Evolutionary conservation across 2,329 filamentous ascomycete genomes (phyloP).

Genomic region (Fusarium luffae): DNA sequence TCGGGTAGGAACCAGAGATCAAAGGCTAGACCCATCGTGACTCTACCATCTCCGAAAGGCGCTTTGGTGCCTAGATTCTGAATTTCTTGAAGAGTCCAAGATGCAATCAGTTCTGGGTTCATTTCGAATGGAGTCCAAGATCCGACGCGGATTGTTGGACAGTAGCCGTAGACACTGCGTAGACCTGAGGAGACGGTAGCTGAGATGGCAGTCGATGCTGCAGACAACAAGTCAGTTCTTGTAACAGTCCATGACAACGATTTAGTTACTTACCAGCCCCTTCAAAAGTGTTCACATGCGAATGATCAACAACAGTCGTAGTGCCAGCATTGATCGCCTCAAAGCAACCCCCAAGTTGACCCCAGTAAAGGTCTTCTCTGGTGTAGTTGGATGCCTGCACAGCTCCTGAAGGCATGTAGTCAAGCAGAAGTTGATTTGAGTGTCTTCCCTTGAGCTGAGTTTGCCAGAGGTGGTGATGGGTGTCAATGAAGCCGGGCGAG

Average conservation of each 20-base stretch:
- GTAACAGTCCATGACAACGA: rapidly evolving
- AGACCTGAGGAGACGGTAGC: conserved; percentile 13
- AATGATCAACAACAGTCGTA: conserved; percentile 28
- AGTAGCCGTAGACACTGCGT: conserved; percentile 19
- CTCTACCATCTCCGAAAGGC: neutral
- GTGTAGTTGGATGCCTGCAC: conserved; percentile 7
- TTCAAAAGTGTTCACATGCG: conserved; percentile 1
- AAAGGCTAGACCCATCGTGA: conserved; percentile 20
- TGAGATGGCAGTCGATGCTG: conserved; percentile 1
- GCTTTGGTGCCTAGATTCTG: neutral
- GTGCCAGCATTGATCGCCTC: conserved; percentile 29
- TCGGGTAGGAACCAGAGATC: conserved; percentile 17
- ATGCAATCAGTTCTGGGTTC: conserved; percentile 1
- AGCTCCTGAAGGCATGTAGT: conserved; percentile 9
- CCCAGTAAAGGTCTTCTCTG: conserved; percentile 18
- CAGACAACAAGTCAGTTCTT: neutral
- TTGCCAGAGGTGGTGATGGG: conserved; percentile 23
- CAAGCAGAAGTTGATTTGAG: conserved; percentile 1
- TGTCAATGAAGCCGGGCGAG: conserved; percentile 17
- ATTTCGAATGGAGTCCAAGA: conserved; percentile 4
- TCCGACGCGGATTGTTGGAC: conserved; percentile 5
- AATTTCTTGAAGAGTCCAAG: neutral
- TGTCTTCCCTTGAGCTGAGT: conserved; percentile 21
- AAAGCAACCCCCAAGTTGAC: conserved; percentile 22
- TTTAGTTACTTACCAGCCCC: neutral